These are phyloP conservation scores for Pinus taeda DNA, from an alignment of 75 land plant genomes.

Conservation along the genomic window DNA sequence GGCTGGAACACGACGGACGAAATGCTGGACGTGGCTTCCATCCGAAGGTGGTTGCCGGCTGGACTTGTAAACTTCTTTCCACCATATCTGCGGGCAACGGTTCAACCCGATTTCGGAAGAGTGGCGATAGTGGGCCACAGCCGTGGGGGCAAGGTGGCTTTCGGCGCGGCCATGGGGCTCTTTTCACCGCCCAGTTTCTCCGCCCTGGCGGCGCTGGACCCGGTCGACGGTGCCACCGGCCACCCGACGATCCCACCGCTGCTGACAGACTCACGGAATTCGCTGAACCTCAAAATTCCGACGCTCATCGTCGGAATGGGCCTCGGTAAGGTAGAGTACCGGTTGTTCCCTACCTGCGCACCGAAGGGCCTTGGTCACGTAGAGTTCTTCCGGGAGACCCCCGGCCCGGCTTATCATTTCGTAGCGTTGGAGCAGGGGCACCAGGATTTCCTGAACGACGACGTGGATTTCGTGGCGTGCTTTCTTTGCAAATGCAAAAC, in stretches of 20 bases:
- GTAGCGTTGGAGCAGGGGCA: conserved; percentile 1
- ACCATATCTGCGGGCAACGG: background rate
- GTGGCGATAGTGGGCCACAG: conserved; percentile 15
- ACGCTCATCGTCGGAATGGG: conserved; percentile 4
- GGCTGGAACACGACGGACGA: conserved; percentile 11
- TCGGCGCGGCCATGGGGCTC: conserved; percentile 7
- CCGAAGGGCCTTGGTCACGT: background rate
- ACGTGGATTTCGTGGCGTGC: background rate
- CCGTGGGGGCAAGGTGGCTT: conserved; percentile 24
- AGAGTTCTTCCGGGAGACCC: conserved; percentile 6
- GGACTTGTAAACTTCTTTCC: background rate
- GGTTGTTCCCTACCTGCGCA: conserved; percentile 10
- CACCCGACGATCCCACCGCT: background rate
- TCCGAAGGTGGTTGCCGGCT: background rate
- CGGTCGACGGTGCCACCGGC: conserved; percentile 9
- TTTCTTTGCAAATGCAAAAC: background rate
- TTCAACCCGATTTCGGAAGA: conserved; percentile 4
- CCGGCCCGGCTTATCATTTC: conserved; percentile 7
- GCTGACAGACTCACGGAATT: background rate
- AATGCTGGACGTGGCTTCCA: conserved; percentile 11
- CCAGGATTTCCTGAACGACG: conserved; percentile 9
- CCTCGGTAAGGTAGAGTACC: background rate
- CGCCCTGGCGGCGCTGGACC: conserved; percentile 12
- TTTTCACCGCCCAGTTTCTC: background rate
- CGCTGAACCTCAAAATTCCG: background rate